These are phyloP conservation scores for Reutealis trisperma DNA, from an alignment of 345 rosid genomes.

Conservation along the genomic window DNA sequence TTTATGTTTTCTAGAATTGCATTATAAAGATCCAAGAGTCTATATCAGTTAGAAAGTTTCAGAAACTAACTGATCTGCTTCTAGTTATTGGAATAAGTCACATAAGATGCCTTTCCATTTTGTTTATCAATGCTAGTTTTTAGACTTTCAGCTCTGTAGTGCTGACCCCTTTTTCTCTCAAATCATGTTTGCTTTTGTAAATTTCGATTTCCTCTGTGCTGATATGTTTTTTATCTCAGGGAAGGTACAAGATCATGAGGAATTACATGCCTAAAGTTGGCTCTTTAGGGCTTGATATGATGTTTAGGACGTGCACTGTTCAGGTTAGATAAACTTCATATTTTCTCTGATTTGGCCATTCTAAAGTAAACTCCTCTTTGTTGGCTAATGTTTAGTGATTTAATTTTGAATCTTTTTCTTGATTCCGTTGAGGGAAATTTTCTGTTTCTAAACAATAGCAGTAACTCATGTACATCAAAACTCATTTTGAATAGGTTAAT, in stretches of 20 bases:
- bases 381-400: constrained; percentile 7
- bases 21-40: background rate
- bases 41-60: background rate
- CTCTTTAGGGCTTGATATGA: constrained; percentile 92
- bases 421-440: background rate
- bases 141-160: constrained; percentile 1
- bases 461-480: constrained; percentile 1
- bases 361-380: constrained; percentile 7
- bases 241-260: constrained; percentile 96
- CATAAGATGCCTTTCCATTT: background rate
- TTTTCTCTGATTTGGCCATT: constrained; percentile 16
- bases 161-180: background rate
- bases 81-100: background rate
- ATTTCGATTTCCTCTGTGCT: constrained; percentile 19
- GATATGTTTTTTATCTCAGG: constrained; percentile 56
- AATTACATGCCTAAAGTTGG: constrained; percentile 99
- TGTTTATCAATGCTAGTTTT: background rate
- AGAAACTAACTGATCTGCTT: background rate
- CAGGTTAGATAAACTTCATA: constrained; percentile 60
- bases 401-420: constrained; percentile 5
- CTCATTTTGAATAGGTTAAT: constrained; percentile 65
- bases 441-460: background rate
- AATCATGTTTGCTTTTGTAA: constrained; percentile 13
- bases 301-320: constrained; percentile 97
- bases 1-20: background rate